Conservation (phyloP, 352 stramenopile species). For the Pythium vanterpoolii region DNA sequence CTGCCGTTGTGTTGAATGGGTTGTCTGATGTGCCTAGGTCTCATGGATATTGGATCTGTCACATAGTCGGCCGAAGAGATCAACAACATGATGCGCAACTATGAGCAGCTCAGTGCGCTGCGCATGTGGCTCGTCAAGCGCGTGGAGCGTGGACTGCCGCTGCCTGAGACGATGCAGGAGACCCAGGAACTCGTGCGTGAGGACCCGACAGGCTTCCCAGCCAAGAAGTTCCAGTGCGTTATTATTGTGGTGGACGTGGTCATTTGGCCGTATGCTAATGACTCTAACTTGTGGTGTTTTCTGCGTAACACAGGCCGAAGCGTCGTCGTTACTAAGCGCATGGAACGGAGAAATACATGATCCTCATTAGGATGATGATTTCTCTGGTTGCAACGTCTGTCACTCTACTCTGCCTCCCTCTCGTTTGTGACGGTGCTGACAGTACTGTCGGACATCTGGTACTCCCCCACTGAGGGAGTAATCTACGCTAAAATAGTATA, state of each 20-base stretch:
- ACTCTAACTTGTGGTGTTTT: background rate
- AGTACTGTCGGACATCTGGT: background rate
- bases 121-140: conserved; percentile 80
- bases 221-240: conserved; percentile 76
- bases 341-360: background rate
- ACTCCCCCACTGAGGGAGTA: background rate
- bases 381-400: background rate
- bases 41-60: background rate
- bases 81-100: conserved; percentile 85
- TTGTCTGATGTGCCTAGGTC: background rate
- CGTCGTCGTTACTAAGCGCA: conserved; percentile 54
- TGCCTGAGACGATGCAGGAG: conserved; percentile 75
- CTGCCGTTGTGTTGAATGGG: background rate
- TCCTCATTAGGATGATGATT: background rate
- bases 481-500: too few relatives aligned
- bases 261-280: too few relatives aligned
- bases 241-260: background rate
- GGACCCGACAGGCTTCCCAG: conserved; percentile 82
- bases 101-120: conserved; percentile 74
- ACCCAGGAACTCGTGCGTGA: conserved; percentile 76
- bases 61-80: conserved; percentile 73
- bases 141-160: conserved; percentile 64
- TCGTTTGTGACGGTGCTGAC: background rate
- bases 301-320: conserved; percentile 43
- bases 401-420: background rate